Conservation (phyloP, 139 green algal genomes). For the Pycnococcus provasolii region DNA sequence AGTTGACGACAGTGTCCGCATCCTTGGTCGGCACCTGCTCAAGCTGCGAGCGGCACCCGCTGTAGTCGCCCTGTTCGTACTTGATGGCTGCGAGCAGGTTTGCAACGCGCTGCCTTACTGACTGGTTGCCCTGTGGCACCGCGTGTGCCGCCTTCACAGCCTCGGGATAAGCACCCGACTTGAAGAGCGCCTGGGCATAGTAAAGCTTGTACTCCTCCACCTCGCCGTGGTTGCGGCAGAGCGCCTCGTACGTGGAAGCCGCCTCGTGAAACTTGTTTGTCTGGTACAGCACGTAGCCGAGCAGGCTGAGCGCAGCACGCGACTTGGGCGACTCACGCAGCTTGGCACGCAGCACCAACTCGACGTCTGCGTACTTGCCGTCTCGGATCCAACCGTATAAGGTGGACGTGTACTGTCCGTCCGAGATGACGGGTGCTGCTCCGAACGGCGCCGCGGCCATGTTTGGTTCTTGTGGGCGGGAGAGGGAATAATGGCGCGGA, state of each 20-base stretch:
- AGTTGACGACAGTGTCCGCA: slow-evolving; percentile 47
- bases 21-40: slow-evolving; percentile 46
- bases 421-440: slow-evolving; percentile 3
- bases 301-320: slow-evolving; percentile 51
- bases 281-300: slow-evolving; percentile 65
- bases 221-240: slow-evolving; percentile 35
- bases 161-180: slow-evolving; percentile 46
- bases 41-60: slow-evolving; percentile 52
- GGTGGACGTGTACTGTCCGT: slow-evolving; percentile 52
- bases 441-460: background rate
- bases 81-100: slow-evolving; percentile 53
- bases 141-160: slow-evolving; percentile 37
- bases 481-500: too few relatives aligned
- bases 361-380: slow-evolving; percentile 40
- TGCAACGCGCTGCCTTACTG: slow-evolving; percentile 30
- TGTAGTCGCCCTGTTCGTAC: slow-evolving; percentile 61
- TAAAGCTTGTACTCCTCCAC: slow-evolving; percentile 56
- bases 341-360: slow-evolving; percentile 34
- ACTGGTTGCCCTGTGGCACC: slow-evolving; percentile 27
- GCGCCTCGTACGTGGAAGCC: slow-evolving; percentile 50
- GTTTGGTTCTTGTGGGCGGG: too few relatives aligned
- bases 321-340: slow-evolving; percentile 47
- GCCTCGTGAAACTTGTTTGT: slow-evolving; percentile 46
- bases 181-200: slow-evolving; percentile 56
- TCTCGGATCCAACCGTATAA: slow-evolving; percentile 60